Evolutionary conservation across 2,329 filamentous ascomycete species (phyloP), one percentile per base, ranked within the genome.

Genomic region (Aureobasidium uvarum): DNA sequence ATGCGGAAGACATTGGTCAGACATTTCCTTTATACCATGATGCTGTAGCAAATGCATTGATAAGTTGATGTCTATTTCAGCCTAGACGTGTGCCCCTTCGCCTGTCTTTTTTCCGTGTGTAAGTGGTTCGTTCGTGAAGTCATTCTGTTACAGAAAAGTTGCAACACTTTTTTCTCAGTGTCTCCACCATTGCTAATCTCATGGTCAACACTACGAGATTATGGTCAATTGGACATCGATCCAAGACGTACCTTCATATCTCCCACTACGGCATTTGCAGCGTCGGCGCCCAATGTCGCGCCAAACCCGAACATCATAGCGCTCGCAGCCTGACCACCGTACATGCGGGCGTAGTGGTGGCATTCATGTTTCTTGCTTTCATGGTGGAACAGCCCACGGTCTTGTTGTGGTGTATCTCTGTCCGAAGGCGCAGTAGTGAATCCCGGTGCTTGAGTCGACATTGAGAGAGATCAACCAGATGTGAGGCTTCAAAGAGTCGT

Each of bases 281-380:
- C 72, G 54, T 74, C 71, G 10, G 72, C 71, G 4, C 72, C 71
- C 23, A 72, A 36, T 11, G 72, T 73, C 5, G 70, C 70, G 13
- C 71, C 72, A 39, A 74, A 73, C 2, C 72, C 72, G 55, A 59
- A 71, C 66, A 71, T 68, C 11, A 68, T 66, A 1, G 72, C 71
- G 11, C 69, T 63, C n/a, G 69, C 41, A 5, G 67, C 71, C 58
- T 71, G 69, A 1, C 72, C 72, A 14, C 71, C 72, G 64, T 73
- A 74, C 71, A 71, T 72, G 39, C 72, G 64, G 48, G 72, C 45
- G 50, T 73, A 73, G 58, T 74, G 72, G 62, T 74, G 72, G 8
- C 62, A 68, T 55, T 73, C 64, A 67, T 74, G 72, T 51, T 73
- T 72, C 63, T 69, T 65, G 23, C 67, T 66, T 55, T 73, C 69